Percentiles rank a stretch among this genome's conserved stretches.
phyloP scores from a whole-genome alignment of 1,284 basidiomycete genomes.

The Porphyrellus sp. region DNA sequence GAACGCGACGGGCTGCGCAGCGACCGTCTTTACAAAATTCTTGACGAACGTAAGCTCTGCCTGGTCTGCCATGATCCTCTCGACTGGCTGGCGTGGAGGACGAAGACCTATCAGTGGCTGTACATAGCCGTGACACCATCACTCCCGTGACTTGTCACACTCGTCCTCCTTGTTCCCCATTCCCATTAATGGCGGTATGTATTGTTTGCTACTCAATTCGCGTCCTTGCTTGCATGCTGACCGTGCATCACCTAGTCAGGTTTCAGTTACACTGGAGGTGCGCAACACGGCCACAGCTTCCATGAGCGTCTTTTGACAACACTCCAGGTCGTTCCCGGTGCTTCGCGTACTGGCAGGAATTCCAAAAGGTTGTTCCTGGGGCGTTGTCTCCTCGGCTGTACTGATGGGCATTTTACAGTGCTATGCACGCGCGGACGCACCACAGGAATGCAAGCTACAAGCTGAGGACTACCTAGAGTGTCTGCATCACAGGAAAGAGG shows the following conservation, averaged over 20 bases:
- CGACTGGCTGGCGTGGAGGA: neutral
- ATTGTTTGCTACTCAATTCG: neutral
- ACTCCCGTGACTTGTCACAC: conserved; percentile 30
- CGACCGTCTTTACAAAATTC: conserved; percentile 66
- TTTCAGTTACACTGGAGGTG: conserved; percentile 36
- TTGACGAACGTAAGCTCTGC: conserved; percentile 72
- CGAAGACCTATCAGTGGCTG: conserved; percentile 17
- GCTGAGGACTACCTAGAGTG: conserved; percentile 93
- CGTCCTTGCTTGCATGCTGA: conserved; percentile 16
- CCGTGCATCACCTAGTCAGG: conserved; percentile 23
- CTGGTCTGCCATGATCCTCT: conserved; percentile 66
- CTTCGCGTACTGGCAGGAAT: conserved; percentile 92
- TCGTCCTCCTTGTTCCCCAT: conserved; percentile 1
- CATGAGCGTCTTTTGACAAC: conserved; percentile 12
- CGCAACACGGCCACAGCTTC: neutral
- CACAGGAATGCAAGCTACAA: conserved; percentile 68
- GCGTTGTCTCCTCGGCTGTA: neutral
- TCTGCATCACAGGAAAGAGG: conserved; percentile 89
- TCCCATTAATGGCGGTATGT: conserved; percentile 31
- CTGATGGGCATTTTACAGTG: conserved; percentile 51
- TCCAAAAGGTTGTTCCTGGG: conserved; percentile 59
- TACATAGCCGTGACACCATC: conserved; percentile 18
- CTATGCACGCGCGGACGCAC: conserved; percentile 80
- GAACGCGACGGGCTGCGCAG: conserved; percentile 67
- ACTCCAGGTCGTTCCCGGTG: conserved; percentile 79